Base-by-base conservation (phyloP, 257 asterid genomes). In the Scutellaria baicalensis region DNA sequence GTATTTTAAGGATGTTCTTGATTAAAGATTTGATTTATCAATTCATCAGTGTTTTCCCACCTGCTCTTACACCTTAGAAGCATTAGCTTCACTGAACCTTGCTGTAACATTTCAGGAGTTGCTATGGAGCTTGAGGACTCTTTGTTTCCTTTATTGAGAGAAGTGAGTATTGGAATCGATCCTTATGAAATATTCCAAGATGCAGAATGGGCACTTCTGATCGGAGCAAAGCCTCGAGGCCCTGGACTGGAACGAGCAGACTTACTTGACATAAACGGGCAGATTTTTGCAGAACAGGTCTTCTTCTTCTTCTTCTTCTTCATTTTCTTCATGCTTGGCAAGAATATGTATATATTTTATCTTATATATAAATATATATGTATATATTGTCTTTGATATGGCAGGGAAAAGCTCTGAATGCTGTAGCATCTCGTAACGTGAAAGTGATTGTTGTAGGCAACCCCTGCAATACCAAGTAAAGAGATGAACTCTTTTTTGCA, bases 41-140 rank as follows among this genome's bases (percentile, higher is more conserved):
- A 47, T 27, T n/a, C 9, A 42, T 14, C 47, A 1, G 2, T 14
- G 35, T 52, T 1, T 23, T 55, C 17, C n/a, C 51, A 7, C 0
- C 1, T 9, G 2, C n/a, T n/a, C n/a, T n/a, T n/a, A n/a, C n/a
- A n/a, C 8, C 52, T 67, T 11, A 50, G 10, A 61, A 17, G 17
- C 27, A 27, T 49, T n/a, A 16, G 11, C 63, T 6, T 33, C 10
- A 57, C 11, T 55, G 2, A 59, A 27, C 65, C 51, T 31, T 59
- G 16, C 9, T 18, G 2, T 52, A 50, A 45, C 60, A 44, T 72
- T 63, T 60, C 85, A 91, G 99, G 98, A 51, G 99, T 94, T 61
- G 99, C 99, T 18, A 94, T 94, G 99, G 99, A 94, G 72, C 96
- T 94, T 9, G 99, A 94, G 80, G 99, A 94, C 82, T 91, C 98